Evolutionary conservation across 176 grass and related monocot genomes (phyloP), one percentile per base, ranked within the genome.

Genomic region (Echinochloa phyllopogon): DNA sequence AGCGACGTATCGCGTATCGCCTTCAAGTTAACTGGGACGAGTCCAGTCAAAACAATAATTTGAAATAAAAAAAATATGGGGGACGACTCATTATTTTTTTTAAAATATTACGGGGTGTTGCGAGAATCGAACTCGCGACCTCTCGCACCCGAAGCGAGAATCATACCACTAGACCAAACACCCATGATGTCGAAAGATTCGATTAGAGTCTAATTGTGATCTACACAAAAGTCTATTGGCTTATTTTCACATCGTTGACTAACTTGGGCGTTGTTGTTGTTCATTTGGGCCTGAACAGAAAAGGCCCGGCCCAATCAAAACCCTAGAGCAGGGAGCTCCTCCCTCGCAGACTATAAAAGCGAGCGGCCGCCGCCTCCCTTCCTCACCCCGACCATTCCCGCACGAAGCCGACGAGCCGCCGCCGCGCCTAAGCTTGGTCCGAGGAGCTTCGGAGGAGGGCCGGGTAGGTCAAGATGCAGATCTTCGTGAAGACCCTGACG

Each of bases 71-170:
- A 33, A 33, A 1, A 33, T 33, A 33, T 33, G 29, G 29, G 29
- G 29, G 2, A 33, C 29, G 29, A 33, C 29, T 33, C 29, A 33
- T 33, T 33, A 33, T 2, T 33, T 1, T 33, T 9, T 45, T 47
- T 0, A 55, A 2, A 8, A 21, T 0, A 8, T 44, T 6, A 0
- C 0, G 89, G 94, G 94, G 94, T 92, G 92, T 97, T 94, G 90
- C 95, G 92, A 93, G 92, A 94, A 97, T 94, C 86, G 86, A 94
- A 94, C 84, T 92, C 84, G 84, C 83, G 88, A 93, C 86, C 90
- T 96, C 96, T 96, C 96, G 93, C 93, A 96, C 93, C 96, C 96
- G 92, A 94, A 98, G 96, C 96, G 91, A 98, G 91, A 98, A 98
- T 94, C 91, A 98, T 95, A 94, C 91, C 96, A 98, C 93, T 98